phyloP scores from a whole-genome alignment of 2,329 filamentous ascomycete genomes.

The Calonectria multiphialidica region DNA sequence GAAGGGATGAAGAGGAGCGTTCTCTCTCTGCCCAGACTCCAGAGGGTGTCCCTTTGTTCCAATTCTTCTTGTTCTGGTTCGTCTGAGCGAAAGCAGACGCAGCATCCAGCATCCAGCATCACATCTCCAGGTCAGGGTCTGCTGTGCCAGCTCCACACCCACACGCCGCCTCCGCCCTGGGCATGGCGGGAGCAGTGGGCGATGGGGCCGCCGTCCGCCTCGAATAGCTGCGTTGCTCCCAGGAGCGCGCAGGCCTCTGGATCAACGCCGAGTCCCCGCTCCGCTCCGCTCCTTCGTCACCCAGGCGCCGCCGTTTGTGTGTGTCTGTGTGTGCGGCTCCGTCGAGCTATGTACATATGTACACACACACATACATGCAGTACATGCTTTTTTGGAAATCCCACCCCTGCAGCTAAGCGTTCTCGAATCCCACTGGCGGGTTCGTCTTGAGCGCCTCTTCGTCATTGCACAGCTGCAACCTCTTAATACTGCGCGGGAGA shows the following conservation, averaged over 20 bases:
- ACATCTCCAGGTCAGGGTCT: conserved; percentile 22
- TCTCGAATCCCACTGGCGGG: background rate
- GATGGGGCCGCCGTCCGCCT: conserved; percentile 38
- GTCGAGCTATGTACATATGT: conserved; percentile 6
- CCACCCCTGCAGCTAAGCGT: background rate
- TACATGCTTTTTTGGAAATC: background rate
- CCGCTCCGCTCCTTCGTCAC: conserved; percentile 5
- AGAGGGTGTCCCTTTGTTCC: background rate
- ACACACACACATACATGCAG: too few species aligned
- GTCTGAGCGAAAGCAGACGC: conserved; percentile 4
- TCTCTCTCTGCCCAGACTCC: background rate
- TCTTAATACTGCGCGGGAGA: background rate
- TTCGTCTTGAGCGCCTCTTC: conserved; percentile 10
- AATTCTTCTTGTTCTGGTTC: background rate
- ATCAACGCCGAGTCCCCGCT: conserved; percentile 15
- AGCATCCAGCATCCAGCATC: conserved; percentile 15
- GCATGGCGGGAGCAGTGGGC: conserved; percentile 22
- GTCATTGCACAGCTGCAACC: conserved; percentile 23
- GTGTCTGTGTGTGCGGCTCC: conserved; percentile 16
- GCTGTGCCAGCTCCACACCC: conserved; percentile 6
- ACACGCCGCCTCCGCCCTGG: conserved; percentile 18
- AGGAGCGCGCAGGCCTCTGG: conserved; percentile 4
- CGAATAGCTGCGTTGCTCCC: conserved; percentile 21
- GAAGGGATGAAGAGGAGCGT: background rate
- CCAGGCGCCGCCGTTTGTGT: too few species aligned